Evolutionary conservation across 768 basidiomycete species (phyloP).

Genomic region (Mycena olivaceomarginata): DNA sequence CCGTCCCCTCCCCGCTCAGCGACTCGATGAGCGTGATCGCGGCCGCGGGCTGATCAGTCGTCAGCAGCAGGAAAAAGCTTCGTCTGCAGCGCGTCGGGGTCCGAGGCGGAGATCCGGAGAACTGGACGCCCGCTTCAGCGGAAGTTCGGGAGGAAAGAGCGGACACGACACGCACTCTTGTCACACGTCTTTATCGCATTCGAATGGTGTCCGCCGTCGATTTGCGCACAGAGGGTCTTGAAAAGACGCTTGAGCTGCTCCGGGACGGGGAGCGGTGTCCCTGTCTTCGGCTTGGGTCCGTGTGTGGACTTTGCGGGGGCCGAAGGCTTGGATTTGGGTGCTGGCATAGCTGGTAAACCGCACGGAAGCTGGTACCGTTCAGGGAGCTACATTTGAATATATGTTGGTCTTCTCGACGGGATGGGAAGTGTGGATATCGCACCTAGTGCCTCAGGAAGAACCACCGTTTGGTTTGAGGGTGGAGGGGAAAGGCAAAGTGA

Average conservation of each 20-base stretch:
- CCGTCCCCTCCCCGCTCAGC: slow-evolving; percentile 50
- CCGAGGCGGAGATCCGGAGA: slow-evolving; percentile 78
- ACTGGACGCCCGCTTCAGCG: slow-evolving; percentile 65
- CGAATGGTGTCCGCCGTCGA: slow-evolving; percentile 90
- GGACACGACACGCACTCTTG: slow-evolving; percentile 77
- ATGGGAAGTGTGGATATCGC: background rate
- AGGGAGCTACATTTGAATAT: background rate
- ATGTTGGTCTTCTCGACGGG: background rate
- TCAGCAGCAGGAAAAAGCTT: slow-evolving; percentile 93
- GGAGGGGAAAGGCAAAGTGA: too few relatives aligned
- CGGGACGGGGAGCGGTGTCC: slow-evolving; percentile 49
- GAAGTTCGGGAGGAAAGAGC: slow-evolving; percentile 17
- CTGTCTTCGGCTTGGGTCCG: slow-evolving; percentile 33
- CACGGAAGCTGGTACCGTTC: too few relatives aligned
- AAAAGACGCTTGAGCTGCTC: slow-evolving; percentile 77
- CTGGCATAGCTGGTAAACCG: slow-evolving; percentile 24
- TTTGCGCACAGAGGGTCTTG: slow-evolving; percentile 88
- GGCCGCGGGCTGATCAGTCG: slow-evolving; percentile 86
- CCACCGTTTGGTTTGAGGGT: background rate
- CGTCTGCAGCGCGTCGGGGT: slow-evolving; percentile 85
- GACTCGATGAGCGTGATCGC: slow-evolving; percentile 79
- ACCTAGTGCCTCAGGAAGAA: background rate
- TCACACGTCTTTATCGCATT: slow-evolving; percentile 95
- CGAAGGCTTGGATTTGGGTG: slow-evolving; percentile 29
- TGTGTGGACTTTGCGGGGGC: slow-evolving; percentile 22